Base-by-base conservation (phyloP, 2,329 filamentous ascomycete genomes). In the Epichloe gansuensis region DNA sequence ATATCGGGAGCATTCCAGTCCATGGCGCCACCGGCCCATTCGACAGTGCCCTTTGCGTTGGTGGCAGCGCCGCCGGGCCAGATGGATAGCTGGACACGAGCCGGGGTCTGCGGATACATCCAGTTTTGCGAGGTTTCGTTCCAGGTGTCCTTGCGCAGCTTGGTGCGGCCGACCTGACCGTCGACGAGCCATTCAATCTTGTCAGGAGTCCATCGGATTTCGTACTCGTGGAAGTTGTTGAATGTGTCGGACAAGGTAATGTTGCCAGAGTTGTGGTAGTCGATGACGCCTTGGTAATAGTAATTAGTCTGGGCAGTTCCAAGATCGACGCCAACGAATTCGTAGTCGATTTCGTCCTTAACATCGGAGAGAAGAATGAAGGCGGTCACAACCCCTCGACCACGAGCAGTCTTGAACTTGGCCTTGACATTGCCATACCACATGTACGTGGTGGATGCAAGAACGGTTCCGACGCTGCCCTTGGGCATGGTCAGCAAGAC, bases 291-390 rank as follows among this genome's bases (percentile, higher is more conserved):
- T 72, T 96, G 91, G 73, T 86, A 96, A 72, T 96, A 98, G 75
- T 83, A 98, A 74, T 98, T 98, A 66, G 90, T 93, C 74, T 98
- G 91, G 17, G 86, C 88, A 57, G 77, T 80, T 46, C 75, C 65
- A 56, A 95, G 75, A 63, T 96, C 88, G 45, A 79, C 79, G 59
- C 93, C 93, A 52, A 98, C 80, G 67, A 86, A 97, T 69, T 98
- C 93, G 67, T 89, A 97, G 72, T 98, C 93, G 63, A 98, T 95
- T 71, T 98, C 93, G 65, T 98, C 93, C 77, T 96, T 95, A 64
- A 94, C 86, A 63, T 97, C 91, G 38, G 87, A 91, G 69, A 96
- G 82, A 64, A 97, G 75, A 67, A 98, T 98, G 67, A 98, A 98
- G 34, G 90, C 91, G 2, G 90, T 94, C n/a, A 98, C 86, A 23